Conservation (phyloP, 1,284 basidiomycete species). For the Rhizoctonia solani region DNA sequence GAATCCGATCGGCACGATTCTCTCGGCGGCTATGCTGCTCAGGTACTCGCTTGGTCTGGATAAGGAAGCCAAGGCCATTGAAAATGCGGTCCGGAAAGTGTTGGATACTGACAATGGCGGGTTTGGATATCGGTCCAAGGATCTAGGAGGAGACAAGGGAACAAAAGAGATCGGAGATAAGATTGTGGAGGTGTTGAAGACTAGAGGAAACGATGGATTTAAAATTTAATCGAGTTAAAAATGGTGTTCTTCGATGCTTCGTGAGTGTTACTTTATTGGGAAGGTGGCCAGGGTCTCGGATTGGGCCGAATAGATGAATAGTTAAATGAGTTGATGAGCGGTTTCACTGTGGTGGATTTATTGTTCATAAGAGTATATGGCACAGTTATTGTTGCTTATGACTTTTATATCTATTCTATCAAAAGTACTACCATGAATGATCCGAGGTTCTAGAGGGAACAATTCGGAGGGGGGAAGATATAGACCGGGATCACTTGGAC, state of each 20-base stretch:
- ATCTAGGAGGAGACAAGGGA: conserved; percentile 79
- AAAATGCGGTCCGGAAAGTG: conserved; percentile 85
- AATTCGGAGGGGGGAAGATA: no score
- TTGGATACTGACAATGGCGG: conserved; percentile 82
- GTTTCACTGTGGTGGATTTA: no score
- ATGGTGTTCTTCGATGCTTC: neutral
- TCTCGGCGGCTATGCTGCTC: conserved; percentile 93
- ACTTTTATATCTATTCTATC: no score
- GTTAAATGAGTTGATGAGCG: neutral
- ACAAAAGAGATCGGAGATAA: conserved; percentile 85
- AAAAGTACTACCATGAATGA: no score
- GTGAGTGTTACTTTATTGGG: neutral
- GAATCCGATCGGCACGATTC: conserved; percentile 96
- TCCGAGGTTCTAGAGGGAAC: no score
- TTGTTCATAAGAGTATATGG: no score
- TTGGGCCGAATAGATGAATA: neutral
- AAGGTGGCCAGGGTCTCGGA: neutral
- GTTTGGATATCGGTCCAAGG: conserved; percentile 79
- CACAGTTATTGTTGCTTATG: no score
- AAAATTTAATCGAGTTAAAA: neutral
- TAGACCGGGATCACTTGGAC: no score
- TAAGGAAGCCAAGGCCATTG: conserved; percentile 81
- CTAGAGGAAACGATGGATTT: conserved; percentile 54
- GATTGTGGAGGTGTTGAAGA: conserved; percentile 77
- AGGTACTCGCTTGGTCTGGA: conserved; percentile 92